Evolutionary conservation across 495 filamentous ascomycete species (phyloP), one percentile per base, ranked within the genome.

Genomic region (Penicillium parvum): DNA sequence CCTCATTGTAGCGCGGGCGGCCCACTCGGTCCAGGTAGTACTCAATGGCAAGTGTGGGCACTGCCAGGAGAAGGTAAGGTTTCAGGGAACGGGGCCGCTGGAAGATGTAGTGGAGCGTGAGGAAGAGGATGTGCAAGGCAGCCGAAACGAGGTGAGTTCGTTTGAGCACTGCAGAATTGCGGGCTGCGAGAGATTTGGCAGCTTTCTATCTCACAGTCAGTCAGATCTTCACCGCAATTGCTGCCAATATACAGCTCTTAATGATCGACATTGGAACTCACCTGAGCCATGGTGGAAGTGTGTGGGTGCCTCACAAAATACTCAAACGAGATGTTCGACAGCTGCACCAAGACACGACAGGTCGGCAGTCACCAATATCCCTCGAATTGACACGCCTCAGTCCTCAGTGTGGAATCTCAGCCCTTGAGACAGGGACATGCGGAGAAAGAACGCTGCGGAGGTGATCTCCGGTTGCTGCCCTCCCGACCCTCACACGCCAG

Each of bases 151-250:
- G 66, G 57, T 92, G 91, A 14, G 89, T 86, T 55, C 83, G 86
- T 50, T 82, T 83, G 33, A 98, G 81, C 27, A 79, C 65, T 15
- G 73, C 60, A 36, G 76, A 66, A 66, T 98, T 98, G 69, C 83
- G 77, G 35, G 83, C 80, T 7, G 92, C 94, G 36, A 88, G 81
- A 50, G 88, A 82, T 73, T 98, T 98, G 60, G 84, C 81, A 47
- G 94, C 90, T 86, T 96, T 98, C 77, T 97, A 27, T 5, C 15
- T 7, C 11, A 0, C 38, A 45, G n/a, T n/a, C n/a, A n/a, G n/a
- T n/a, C n/a, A n/a, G n/a, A n/a, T n/a, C n/a, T n/a, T n/a, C n/a
- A n/a, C n/a, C n/a, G n/a, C n/a, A n/a, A n/a, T n/a, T n/a, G n/a
- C n/a, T n/a, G n/a, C n/a, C n/a, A n/a, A 55, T 33, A 52, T 42